phyloP scores from a whole-genome alignment of 495 filamentous ascomycete genomes.

The Penicillium pancosmium region DNA sequence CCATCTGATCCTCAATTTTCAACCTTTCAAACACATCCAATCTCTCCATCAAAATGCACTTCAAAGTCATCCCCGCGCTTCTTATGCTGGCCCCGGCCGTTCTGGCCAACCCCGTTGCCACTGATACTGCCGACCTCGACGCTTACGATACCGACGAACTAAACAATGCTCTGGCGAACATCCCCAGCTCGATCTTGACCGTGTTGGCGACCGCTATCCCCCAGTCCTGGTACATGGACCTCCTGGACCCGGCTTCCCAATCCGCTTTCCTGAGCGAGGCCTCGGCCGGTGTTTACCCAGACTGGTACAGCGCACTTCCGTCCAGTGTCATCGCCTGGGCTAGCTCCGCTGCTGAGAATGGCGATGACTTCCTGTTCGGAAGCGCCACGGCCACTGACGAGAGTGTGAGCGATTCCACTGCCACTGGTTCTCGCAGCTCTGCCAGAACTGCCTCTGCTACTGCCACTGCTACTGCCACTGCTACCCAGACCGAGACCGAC shows the following conservation, averaged over 20 bases:
- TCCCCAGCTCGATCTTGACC: slow-evolving; percentile 25
- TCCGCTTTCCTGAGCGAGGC: slow-evolving; percentile 13
- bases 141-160: background rate
- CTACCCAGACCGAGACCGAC: background rate
- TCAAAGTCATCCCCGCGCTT: slow-evolving; percentile 22
- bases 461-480: background rate
- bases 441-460: slow-evolving; percentile 3
- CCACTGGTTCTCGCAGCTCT: background rate
- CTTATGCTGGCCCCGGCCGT: slow-evolving; percentile 19
- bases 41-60: slow-evolving; percentile 18
- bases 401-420: background rate
- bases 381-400: slow-evolving; percentile 2
- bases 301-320: slow-evolving; percentile 31
- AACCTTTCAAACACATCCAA: background rate
- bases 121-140: slow-evolving; percentile 20
- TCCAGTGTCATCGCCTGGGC: slow-evolving; percentile 30
- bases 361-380: background rate
- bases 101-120: slow-evolving; percentile 22
- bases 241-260: slow-evolving; percentile 15
- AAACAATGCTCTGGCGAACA: background rate
- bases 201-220: slow-evolving; percentile 31
- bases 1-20: background rate
- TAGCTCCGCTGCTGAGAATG: slow-evolving; percentile 5
- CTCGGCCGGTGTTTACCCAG: slow-evolving; percentile 23
- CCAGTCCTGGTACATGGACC: slow-evolving; percentile 10